Evolutionary conservation across 1,284 basidiomycete genomes (phyloP), one percentile per base, ranked within the genome.

Genomic region (Tylopilus sp.): DNA sequence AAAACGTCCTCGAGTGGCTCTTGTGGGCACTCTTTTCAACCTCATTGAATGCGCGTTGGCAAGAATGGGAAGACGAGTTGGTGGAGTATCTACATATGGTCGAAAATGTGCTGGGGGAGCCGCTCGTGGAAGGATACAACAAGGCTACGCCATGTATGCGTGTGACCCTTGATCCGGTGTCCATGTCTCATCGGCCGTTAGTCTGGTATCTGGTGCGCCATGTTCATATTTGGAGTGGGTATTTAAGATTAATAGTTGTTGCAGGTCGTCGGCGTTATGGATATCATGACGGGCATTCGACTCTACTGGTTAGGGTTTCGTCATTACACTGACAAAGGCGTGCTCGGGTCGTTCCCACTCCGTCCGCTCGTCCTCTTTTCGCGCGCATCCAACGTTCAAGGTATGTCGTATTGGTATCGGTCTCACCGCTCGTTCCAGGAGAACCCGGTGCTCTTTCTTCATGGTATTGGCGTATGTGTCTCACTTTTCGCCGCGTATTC

Each of bases 391-490:
- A 69, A 75, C 0, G 74, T 80, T 24, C 72, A 80, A 2, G 72
- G 82, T 4, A 70, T 90, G 9, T 82, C 88, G 0, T 91, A 89
- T 74, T 91, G 90, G 90, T 86, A 88, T 72, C 83, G 87, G 2
- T 87, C 87, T 0, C 87, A 90, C 66, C 80, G 76, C 38, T 85
- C 85, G 2, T 63, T 63, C 15, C 81, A 80, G 5, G 86, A 84
- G 67, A 78, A 80, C 15, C 87, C 89, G 0, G 77, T 91, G 16
- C 72, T 91, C 15, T 90, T 91, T 70, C 72, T 91, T 1, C 90
- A 91, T 65, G 90, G 89, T 16, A 87, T 91, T 33, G 90, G 90
- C 8, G 88, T 90, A 77, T 19, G 86, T 63, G 51, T 24, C 13
- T 49, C 8, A 24, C 22, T 8, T 32, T 19, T 8, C 18, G 2